Conservation (phyloP, 2,329 filamentous ascomycete species). For the Ophiostoma angusticollis region DNA sequence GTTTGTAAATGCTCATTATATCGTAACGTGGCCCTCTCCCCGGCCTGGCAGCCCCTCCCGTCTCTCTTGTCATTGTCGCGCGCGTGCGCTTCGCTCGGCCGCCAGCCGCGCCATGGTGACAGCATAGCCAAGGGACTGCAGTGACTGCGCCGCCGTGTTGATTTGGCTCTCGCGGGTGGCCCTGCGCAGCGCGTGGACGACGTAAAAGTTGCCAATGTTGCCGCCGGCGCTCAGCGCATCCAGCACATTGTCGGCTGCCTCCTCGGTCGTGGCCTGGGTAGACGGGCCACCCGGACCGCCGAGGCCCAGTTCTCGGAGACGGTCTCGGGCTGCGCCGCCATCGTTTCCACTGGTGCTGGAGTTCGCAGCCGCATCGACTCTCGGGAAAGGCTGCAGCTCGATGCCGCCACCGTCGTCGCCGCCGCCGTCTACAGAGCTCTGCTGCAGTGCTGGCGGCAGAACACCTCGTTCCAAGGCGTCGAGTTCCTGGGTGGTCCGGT, state of each 20-base stretch:
- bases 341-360: too few relatives aligned
- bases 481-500: conserved; percentile 33
- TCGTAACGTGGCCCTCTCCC: too few relatives aligned
- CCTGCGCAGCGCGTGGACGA: conserved; percentile 33
- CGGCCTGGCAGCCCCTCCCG: too few relatives aligned
- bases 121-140: conserved; percentile 42
- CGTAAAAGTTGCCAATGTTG: conserved; percentile 39
- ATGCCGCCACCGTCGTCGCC: too few relatives aligned
- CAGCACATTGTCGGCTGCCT: conserved; percentile 26
- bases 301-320: conserved; percentile 4
- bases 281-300: conserved; percentile 5
- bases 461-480: conserved; percentile 46
- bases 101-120: conserved; percentile 34
- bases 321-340: conserved; percentile 15
- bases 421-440: not conserved
- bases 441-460: conserved; percentile 25
- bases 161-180: conserved; percentile 24
- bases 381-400: too few relatives aligned
- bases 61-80: conserved; percentile 31
- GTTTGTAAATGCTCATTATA: conserved; percentile 1
- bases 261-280: conserved; percentile 15
- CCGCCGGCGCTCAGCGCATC: conserved; percentile 43
- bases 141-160: conserved; percentile 35
- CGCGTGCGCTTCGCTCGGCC: conserved; percentile 4
- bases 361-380: too few relatives aligned